Conservation (phyloP, 768 basidiomycete genomes). For the Collybiopsis luxurians region DNA sequence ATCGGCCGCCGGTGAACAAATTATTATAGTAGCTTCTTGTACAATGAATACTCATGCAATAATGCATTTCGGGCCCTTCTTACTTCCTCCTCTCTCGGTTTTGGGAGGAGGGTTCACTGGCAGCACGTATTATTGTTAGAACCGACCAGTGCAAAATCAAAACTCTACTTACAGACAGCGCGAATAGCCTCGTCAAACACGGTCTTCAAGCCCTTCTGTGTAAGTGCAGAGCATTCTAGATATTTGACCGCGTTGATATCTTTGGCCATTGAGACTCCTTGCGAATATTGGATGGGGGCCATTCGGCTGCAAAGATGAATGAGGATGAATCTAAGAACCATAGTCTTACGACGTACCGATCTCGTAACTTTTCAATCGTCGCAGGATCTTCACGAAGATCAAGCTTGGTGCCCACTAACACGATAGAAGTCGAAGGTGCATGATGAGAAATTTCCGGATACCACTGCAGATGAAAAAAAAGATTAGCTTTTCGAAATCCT, state of each 20-base stretch:
- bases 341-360: conserved; percentile 55
- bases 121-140: background rate
- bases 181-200: conserved; percentile 99
- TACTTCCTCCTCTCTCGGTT: conserved; percentile 50
- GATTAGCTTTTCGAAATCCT: conserved; percentile 6
- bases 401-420: conserved; percentile 95
- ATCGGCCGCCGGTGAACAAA: conserved; percentile 3
- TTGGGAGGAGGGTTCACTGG: conserved; percentile 76
- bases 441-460: conserved; percentile 97
- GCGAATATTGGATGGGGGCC: conserved; percentile 89
- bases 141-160: background rate
- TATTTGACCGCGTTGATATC: conserved; percentile 97
- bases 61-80: conserved; percentile 50
- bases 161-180: conserved; percentile 74
- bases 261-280: conserved; percentile 87
- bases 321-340: background rate
- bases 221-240: conserved; percentile 92
- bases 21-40: conserved; percentile 9
- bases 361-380: conserved; percentile 90
- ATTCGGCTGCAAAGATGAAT: conserved; percentile 61
- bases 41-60: conserved; percentile 53
- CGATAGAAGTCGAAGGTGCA: conserved; percentile 89
- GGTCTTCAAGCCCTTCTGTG: conserved; percentile 98
- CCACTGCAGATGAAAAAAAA: conserved; percentile 66
- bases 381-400: conserved; percentile 94